Evolutionary conservation across 371 early-diverging fungal genomes (phyloP), one percentile per base, ranked within the genome.

Genomic region (Mycotypha africana): DNA sequence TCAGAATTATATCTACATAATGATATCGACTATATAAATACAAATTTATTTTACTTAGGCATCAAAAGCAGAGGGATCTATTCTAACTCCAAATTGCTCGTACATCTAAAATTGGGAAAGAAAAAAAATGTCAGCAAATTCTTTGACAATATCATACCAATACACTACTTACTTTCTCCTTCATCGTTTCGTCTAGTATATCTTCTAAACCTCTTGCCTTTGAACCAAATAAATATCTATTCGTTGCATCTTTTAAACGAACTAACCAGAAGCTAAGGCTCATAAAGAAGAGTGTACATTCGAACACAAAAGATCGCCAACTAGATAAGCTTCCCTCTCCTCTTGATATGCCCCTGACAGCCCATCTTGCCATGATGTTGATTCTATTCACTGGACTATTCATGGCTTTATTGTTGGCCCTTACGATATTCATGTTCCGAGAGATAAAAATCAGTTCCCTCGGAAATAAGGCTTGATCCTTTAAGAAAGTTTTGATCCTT

Each of bases 371-470:
- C 84, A 92, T 93, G 9, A 91, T 59, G 57, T 86, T 88, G 57
- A 92, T 86, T 12, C 93, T 79, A 44, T 95, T 91, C 24, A 95
- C 91, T 0, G 93, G 93, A 4, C 83, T 84, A 12, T 92, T 91
- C 15, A 91, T 58, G 4, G 74, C 60, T 62, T 89, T 90, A 68
- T 95, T 95, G 47, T 86, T 86, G 12, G 91, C 81, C 1, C 89
- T 73, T 6, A 90, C 86, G 45, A 92, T 85, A 51, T 92, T 91
- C 85, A 94, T 84, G 51, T 93, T 95, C 37, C 93, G 70, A 6
- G 88, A 88, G 17, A 95, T 74, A 52, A 95, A 93, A 34, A 95
- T 89, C 9, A 95, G 67, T 60, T 93, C 96, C 28, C 78, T 81
- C 22, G 96, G 96, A 21, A 95, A 64, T 5, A 65, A 55, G 22